Conservation (phyloP, 139 green algal genomes). For the Micractinium sp. region DNA sequence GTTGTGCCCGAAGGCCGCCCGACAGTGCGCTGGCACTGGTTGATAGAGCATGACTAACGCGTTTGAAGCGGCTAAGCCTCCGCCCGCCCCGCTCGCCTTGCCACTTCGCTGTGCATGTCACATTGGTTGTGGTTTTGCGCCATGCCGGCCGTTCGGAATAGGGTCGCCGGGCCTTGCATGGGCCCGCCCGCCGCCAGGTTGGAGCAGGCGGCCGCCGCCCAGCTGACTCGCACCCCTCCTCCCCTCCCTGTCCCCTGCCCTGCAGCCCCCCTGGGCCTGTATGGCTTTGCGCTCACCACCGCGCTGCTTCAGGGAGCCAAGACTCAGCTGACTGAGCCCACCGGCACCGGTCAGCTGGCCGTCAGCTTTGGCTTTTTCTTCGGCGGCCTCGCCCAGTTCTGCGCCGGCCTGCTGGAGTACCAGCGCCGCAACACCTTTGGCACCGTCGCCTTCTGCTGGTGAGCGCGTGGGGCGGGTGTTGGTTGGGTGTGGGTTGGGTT, state of each 20-base stretch:
- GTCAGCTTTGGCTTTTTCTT: constrained; percentile 68
- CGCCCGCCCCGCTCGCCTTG: neutral
- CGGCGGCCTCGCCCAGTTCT: constrained; percentile 72
- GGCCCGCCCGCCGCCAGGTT: neutral
- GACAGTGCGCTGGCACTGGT: too few relatives aligned
- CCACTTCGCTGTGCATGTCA: neutral
- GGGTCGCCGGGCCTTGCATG: neutral
- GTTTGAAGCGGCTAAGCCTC: too few relatives aligned
- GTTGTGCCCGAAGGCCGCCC: too few relatives aligned
- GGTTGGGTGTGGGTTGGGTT: too few relatives aligned
- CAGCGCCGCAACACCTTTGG: constrained; percentile 71
- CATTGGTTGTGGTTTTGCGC: too few relatives aligned
- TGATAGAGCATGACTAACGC: too few relatives aligned
- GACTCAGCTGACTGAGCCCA: constrained; percentile 4
- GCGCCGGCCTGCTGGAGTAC: constrained; percentile 76
- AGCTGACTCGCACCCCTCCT: too few relatives aligned
- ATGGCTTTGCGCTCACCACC: constrained; percentile 41
- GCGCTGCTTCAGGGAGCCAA: constrained; percentile 5
- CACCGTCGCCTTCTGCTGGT: constrained; percentile 63
- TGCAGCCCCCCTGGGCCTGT: constrained; percentile 44
- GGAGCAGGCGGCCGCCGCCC: neutral
- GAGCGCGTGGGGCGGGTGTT: neutral
- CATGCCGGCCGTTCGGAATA: too few relatives aligned
- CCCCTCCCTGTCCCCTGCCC: neutral
- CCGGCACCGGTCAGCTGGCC: neutral